Conservation (phyloP, 805 yeast species). For the Yarrowia divulgata region DNA sequence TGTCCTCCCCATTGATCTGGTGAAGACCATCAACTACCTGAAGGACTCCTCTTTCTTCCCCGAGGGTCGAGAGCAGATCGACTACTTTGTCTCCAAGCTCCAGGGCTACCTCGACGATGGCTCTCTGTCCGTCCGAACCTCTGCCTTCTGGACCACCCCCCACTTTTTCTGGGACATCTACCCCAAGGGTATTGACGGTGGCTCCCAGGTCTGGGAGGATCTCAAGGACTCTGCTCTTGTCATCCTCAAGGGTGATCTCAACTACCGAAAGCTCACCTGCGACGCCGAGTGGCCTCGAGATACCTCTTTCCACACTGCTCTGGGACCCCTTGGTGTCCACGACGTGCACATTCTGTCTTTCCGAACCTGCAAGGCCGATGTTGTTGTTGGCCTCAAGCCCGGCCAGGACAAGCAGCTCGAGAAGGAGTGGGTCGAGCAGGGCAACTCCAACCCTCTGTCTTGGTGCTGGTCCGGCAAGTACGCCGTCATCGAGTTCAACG, state of each 20-base stretch:
- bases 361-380: conserved; percentile 97
- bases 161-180: conserved; percentile 75
- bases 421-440: conserved; percentile 61
- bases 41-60: conserved; percentile 59
- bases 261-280: conserved; percentile 91
- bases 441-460: conserved; percentile 69
- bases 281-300: conserved; percentile 88
- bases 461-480: conserved; percentile 94
- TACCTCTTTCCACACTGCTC: conserved; percentile 73
- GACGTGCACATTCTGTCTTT: conserved; percentile 74
- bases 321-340: conserved; percentile 69
- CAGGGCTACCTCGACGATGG: conserved; percentile 57
- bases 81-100: conserved; percentile 58
- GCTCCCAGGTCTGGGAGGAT: conserved; percentile 65
- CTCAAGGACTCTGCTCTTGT: conserved; percentile 66
- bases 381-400: conserved; percentile 76
- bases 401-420: conserved; percentile 77
- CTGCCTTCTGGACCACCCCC: conserved; percentile 87
- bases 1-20: conserved; percentile 84
- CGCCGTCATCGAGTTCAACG: conserved; percentile 79
- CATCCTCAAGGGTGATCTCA: conserved; percentile 93
- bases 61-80: conserved; percentile 55
- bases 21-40: conserved; percentile 63
- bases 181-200: conserved; percentile 61
- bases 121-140: conserved; percentile 59